Base-by-base conservation (phyloP, 257 asterid genomes). In the Jacaranda mimosifolia region DNA sequence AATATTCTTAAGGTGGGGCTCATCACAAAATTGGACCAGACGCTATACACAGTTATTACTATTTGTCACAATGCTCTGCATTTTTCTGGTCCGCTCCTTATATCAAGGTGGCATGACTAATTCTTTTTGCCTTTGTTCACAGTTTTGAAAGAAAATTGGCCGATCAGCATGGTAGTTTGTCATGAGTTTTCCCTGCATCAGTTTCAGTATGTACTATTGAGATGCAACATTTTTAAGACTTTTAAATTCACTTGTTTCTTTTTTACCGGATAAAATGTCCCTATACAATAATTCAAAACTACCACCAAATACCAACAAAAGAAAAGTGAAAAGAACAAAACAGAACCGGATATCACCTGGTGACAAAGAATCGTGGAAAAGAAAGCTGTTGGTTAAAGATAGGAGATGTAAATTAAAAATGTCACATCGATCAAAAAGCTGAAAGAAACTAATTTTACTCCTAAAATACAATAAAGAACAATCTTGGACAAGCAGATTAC, bases 391-490 rank as follows among this genome's bases (percentile, higher is more conserved):
- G 56, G 15, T 56, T 70, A 11, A 51, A 52, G 3, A 51, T n/a
- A 15, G 9, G 8, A 3, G 42, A 17, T 13, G 7, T 51, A 10
- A 36, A 63, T 11, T 75, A 57, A 64, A 64, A 66, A 52, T 64
- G 73, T 55, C 67, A 52, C 11, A 75, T 57, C 68, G 7, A 72
- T 26, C 39, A 68, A 68, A 68, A 12, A 43, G n/a, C 18, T 46
- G 77, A 72, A 72, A 72, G 68, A 14, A 58, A 40, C 68, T 58
- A 17, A 49, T 65, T 65, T 15, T 9, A 9, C 9, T 18, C 14
- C 17, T 65, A 17, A 18, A 65, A 40, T 40, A 65, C 71, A 65
- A 10, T 6, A 40, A 63, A 38, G 49, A 10, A 38, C 36, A 64
- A 38, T 6, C 49, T 64, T 65, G 55, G 15, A 65, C 35, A 6